Percentiles rank a stretch among this genome's conserved stretches.
Evolutionary conservation across 2,329 filamentous ascomycete genomes (phyloP).

Genomic region (Hypoxylon sp.): DNA sequence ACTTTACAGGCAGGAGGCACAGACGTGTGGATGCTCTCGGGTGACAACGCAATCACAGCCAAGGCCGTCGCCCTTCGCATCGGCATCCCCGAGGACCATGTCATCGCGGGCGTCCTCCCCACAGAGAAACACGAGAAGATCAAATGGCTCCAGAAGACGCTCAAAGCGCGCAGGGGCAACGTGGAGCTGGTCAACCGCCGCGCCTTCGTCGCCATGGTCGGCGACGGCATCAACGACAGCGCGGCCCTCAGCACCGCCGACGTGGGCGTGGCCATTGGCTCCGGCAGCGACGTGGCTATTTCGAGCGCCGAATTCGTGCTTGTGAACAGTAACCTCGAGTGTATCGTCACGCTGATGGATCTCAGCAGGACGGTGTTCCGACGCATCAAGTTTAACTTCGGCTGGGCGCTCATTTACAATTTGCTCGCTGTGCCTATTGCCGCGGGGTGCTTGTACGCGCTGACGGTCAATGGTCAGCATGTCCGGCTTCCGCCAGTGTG

Average conservation of each 20-base stretch:
- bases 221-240: conserved; percentile 91
- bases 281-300: conserved; percentile 87
- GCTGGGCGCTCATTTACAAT: conserved; percentile 89
- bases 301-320: conserved; percentile 86
- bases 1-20: conserved; percentile 76
- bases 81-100: conserved; percentile 79
- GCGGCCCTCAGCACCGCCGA: conserved; percentile 86
- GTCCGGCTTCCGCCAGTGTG: conserved; percentile 82
- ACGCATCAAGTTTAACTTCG: conserved; percentile 87
- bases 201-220: conserved; percentile 82
- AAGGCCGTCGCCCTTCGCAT: conserved; percentile 81
- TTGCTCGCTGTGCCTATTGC: conserved; percentile 82
- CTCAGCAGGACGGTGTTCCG: conserved; percentile 81
- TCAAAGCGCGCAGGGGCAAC: conserved; percentile 55
- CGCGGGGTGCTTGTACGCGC: conserved; percentile 80
- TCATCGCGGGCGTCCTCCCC: conserved; percentile 90
- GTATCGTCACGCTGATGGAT: conserved; percentile 80
- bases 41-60: conserved; percentile 90
- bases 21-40: conserved; percentile 91
- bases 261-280: conserved; percentile 86
- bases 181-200: conserved; percentile 54
- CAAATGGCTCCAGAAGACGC: conserved; percentile 70
- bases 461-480: conserved; percentile 66
- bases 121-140: conserved; percentile 84
- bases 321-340: conserved; percentile 77